Conservation (phyloP, 2,329 filamentous ascomycete genomes). For the Cordyceps cateniannulata region DNA sequence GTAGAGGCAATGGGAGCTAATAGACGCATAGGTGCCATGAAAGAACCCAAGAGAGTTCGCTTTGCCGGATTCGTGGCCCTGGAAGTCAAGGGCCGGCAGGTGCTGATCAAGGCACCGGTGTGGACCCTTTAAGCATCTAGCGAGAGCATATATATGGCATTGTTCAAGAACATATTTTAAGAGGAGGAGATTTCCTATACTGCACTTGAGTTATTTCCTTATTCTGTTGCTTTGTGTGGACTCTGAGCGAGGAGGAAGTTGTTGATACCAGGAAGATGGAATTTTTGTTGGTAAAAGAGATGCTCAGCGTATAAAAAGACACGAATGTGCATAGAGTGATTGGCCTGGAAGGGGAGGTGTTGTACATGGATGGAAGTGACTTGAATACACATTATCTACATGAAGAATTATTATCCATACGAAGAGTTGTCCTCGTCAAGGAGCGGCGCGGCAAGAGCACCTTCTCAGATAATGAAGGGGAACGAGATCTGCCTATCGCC, state of each 20-base stretch:
- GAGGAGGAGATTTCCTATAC: background rate
- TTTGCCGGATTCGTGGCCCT: conserved; percentile 70
- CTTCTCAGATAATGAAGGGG: background rate
- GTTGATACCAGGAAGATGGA: conserved; percentile 8
- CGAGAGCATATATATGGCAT: conserved; percentile 8
- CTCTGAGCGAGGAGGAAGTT: background rate
- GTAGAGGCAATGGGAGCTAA: conserved; percentile 19
- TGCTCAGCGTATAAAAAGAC: background rate
- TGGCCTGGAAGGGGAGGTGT: background rate
- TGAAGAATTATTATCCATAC: background rate
- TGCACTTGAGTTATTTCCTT: background rate
- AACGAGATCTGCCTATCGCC: background rate
- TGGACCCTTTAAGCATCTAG: conserved; percentile 44
- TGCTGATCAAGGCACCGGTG: conserved; percentile 69
- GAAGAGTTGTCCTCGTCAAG: background rate
- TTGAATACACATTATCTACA: background rate
- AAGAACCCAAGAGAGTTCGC: conserved; percentile 54
- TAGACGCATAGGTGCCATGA: conserved; percentile 31
- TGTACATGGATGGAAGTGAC: background rate
- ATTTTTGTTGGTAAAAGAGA: background rate
- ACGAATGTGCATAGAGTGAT: background rate
- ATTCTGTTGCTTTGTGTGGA: background rate
- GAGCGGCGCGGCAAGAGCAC: no score
- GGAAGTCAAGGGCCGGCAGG: conserved; percentile 69
- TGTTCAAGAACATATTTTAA: background rate